A percentile compares a stretch with the other conserved stretches of the same genome.
Conservation (phyloP, 192 early-diverging fungal species). For the Coemansia sp. region DNA sequence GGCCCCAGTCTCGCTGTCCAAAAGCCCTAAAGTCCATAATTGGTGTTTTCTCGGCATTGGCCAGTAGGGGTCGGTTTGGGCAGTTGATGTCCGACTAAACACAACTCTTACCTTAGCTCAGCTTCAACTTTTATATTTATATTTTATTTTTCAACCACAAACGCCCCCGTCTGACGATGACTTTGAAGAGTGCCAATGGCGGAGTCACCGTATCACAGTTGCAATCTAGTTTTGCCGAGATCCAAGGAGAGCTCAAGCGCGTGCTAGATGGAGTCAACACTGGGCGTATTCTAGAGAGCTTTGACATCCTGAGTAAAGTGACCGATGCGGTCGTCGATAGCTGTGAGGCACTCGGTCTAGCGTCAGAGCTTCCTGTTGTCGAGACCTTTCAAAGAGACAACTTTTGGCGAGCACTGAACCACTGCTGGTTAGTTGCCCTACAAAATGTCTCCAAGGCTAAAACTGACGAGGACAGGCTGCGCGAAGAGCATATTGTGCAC, state of each 20-base stretch:
- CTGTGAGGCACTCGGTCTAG: conserved; percentile 68
- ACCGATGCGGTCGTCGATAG: conserved; percentile 68
- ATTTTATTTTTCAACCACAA: not conserved
- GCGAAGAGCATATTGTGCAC: conserved; percentile 61
- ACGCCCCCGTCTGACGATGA: not conserved
- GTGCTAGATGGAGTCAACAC: conserved; percentile 65
- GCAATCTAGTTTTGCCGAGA: conserved; percentile 53
- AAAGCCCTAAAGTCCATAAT: not conserved
- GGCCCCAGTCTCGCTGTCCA: too few relatives aligned
- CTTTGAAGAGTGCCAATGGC: not conserved
- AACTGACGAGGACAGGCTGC: conserved; percentile 58
- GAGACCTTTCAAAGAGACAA: conserved; percentile 64
- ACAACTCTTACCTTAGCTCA: not conserved
- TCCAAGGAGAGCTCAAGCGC: conserved; percentile 68
- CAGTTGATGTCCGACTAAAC: not conserved
- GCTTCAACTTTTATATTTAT: not conserved
- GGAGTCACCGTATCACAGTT: conserved; percentile 44
- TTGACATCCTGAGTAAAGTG: conserved; percentile 68
- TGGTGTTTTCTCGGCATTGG: not conserved
- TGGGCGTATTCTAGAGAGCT: conserved; percentile 65
- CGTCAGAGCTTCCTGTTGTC: conserved; percentile 63
- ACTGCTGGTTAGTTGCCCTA: conserved; percentile 75
- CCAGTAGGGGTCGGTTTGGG: not conserved
- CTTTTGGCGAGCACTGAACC: conserved; percentile 76
- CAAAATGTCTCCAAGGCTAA: conserved; percentile 58